A percentile compares a stretch with the other conserved stretches of the same genome.
phyloP scores from a whole-genome alignment of 495 filamentous ascomycete genomes.

The Cenococcum geophilum region DNA sequence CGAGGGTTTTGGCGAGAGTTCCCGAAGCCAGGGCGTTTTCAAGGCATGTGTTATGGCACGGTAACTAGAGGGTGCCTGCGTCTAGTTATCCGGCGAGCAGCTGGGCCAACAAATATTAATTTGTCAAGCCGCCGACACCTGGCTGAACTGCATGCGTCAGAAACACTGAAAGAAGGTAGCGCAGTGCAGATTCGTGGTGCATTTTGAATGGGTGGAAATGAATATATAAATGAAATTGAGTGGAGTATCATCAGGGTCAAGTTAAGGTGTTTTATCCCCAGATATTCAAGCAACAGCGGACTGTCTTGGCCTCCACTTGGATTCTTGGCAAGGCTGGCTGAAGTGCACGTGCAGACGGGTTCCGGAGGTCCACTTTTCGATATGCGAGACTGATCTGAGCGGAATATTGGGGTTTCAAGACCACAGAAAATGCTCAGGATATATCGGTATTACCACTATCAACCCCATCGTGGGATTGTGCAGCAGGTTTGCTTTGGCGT shows the following conservation, averaged over 20 bases:
- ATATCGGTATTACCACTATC: too few relatives aligned
- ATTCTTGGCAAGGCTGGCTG: neutral
- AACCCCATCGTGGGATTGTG: too few relatives aligned
- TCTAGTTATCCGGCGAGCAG: neutral
- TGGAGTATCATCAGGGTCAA: neutral
- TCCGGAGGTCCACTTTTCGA: too few relatives aligned
- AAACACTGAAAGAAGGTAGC: neutral
- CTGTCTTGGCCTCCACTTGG: neutral
- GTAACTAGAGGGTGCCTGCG: neutral
- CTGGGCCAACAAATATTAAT: neutral
- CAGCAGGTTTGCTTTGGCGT: too few relatives aligned
- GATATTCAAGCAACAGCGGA: neutral
- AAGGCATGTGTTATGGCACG: neutral
- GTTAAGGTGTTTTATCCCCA: neutral
- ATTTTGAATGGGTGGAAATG: neutral
- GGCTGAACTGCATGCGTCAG: neutral
- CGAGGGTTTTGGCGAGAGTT: neutral
- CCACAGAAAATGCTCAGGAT: too few relatives aligned
- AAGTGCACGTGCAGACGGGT: neutral
- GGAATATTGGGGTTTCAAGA: too few relatives aligned
- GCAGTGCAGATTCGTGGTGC: neutral
- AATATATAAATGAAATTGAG: neutral
- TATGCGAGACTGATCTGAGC: too few relatives aligned
- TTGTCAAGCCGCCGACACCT: neutral
- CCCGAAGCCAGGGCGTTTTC: neutral